Evolutionary conservation across 352 stramenopile genomes (phyloP).

Genomic region (Blastocystis hominis): DNA sequence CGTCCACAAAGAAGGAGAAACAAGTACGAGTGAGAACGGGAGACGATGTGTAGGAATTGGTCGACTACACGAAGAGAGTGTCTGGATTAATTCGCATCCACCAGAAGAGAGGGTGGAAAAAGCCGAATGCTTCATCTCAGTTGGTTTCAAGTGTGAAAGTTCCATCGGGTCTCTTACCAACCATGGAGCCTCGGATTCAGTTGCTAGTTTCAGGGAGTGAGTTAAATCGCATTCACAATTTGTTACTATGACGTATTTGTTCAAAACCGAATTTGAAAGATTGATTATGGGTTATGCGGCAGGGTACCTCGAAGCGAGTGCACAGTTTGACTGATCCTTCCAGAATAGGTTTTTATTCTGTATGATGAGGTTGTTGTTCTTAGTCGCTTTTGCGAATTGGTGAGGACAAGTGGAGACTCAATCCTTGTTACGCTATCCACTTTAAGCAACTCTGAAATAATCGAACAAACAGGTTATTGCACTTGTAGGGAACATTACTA

Average conservation of each 20-base stretch:
- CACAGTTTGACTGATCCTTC: slow-evolving; percentile 22
- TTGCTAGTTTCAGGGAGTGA: neutral
- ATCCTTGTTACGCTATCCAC: slow-evolving; percentile 54
- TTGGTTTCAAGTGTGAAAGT: neutral
- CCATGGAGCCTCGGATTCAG: neutral
- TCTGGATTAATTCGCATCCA: neutral
- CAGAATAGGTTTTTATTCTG: slow-evolving; percentile 52
- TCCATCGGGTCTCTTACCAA: neutral
- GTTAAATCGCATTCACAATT: neutral
- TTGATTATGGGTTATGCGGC: slow-evolving; percentile 42
- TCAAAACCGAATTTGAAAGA: neutral
- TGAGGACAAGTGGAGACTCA: slow-evolving; percentile 45
- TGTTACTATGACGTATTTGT: neutral
- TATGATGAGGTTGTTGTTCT: slow-evolving; percentile 53
- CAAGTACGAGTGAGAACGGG: neutral
- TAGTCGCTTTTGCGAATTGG: slow-evolving; percentile 37
- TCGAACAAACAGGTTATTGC: neutral
- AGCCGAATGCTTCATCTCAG: neutral
- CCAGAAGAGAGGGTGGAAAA: neutral
- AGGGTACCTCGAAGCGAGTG: neutral
- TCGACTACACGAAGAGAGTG: neutral
- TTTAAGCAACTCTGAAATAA: slow-evolving; percentile 58
- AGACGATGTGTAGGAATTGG: neutral
- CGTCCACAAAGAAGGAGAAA: neutral
- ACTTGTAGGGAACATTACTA: too few relatives aligned